These are phyloP conservation scores for Wickerhamiella azyma DNA, from an alignment of 805 yeast species.

Conservation along the genomic window DNA sequence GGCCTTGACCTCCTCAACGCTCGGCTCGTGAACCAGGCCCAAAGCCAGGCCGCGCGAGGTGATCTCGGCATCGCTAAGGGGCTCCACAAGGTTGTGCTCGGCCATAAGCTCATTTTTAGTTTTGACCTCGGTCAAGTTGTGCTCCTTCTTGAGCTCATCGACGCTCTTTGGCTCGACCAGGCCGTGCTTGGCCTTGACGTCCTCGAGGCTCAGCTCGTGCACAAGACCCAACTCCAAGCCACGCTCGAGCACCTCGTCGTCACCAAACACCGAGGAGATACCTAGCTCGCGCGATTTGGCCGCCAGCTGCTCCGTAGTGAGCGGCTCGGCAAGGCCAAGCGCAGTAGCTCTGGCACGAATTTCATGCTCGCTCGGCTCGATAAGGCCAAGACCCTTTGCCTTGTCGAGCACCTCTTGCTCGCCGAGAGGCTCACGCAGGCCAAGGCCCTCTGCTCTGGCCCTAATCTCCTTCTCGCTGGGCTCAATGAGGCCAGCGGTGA, in stretches of 20 bases:
- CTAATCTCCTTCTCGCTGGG: neutral
- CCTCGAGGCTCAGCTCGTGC: slow-evolving; percentile 34
- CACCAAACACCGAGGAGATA: neutral
- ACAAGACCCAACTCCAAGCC: slow-evolving; percentile 8
- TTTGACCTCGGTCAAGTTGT: slow-evolving; percentile 9
- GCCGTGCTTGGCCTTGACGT: slow-evolving; percentile 1
- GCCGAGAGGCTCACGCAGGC: slow-evolving; percentile 8
- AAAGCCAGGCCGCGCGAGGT: slow-evolving; percentile 6
- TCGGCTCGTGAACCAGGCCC: slow-evolving; percentile 4
- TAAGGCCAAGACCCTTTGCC: too few species aligned
- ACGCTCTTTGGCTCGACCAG: neutral
- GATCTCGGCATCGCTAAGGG: neutral
- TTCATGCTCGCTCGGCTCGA: slow-evolving; percentile 7
- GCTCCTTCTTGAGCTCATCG: neutral
- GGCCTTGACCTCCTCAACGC: slow-evolving; percentile 34
- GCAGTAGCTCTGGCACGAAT: slow-evolving; percentile 12
- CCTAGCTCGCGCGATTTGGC: slow-evolving; percentile 18
- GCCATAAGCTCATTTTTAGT: slow-evolving; percentile 6
- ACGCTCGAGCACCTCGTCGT: neutral
- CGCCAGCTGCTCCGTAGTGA: slow-evolving; percentile 34
- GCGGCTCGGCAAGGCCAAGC: slow-evolving; percentile 4
- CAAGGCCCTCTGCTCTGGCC: neutral
- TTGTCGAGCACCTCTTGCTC: slow-evolving; percentile 9
- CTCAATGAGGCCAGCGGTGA: neutral
- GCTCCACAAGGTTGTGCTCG: slow-evolving; percentile 15